Conservation (phyloP, 164 flowering plant species). For the Warburgia ugandensis region DNA sequence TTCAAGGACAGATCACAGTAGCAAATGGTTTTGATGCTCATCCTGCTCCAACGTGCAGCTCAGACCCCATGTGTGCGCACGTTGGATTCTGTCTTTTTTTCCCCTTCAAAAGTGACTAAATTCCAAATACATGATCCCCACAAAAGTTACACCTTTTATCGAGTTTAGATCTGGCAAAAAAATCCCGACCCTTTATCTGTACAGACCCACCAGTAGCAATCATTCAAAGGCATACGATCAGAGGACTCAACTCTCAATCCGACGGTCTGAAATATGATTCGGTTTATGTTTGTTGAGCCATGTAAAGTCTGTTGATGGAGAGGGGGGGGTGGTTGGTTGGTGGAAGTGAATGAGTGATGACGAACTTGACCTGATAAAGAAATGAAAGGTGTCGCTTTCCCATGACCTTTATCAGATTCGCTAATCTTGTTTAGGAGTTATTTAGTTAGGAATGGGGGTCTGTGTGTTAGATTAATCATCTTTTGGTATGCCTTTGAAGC, state of each 20-base stretch:
- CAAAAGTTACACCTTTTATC: too few species aligned
- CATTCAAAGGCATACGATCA: too few species aligned
- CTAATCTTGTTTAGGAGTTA: background rate
- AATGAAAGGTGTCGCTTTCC: background rate
- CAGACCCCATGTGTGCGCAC: slow-evolving; percentile 4
- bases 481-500: background rate
- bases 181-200: too few species aligned
- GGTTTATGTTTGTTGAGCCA: background rate
- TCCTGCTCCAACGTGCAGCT: background rate
- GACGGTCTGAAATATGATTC: background rate
- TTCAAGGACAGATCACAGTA: background rate
- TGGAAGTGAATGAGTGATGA: too few species aligned
- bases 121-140: background rate
- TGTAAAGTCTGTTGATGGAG: background rate
- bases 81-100: slow-evolving; percentile 1
- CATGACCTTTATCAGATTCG: background rate
- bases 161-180: too few species aligned
- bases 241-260: background rate
- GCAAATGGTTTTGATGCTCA: background rate
- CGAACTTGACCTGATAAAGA: too few species aligned
- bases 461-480: background rate
- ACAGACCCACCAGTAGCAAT: too few species aligned
- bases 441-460: background rate
- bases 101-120: background rate
- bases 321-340: background rate